Base-by-base conservation (phyloP, 2,329 filamentous ascomycete genomes). In the Scedosporium dehoogii region DNA sequence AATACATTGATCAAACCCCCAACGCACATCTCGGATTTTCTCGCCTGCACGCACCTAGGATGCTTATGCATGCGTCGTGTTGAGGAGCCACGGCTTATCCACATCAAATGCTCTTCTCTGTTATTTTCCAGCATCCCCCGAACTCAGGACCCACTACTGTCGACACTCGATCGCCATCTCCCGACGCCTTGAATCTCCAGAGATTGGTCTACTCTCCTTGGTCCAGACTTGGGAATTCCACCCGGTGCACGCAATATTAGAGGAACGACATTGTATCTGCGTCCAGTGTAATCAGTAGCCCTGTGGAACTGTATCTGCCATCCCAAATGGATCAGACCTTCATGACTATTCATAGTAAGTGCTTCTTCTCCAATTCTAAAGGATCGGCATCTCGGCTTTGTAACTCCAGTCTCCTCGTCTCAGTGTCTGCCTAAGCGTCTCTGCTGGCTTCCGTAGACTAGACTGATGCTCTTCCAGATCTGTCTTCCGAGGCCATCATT, bases 321-420 rank as follows among this genome's bases (percentile, higher is more conserved):
- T 56, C 14, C 7, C 12, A 46, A 9, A 90, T 91, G 89, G 89
- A 92, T 75, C 89, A 89, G 68, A 94, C 91, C 38, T 96, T 96
- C 76, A 94, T 96, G 77, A 92, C 90, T 68, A 94, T 96, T 71
- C 91, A 94, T 72, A 91, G 91, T 90, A 76, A 78, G 86, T 79
- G 51, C 1, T 63, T 65, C 65, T 63, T 58, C 16, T 61, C 65
- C 62, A 53, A 61, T 25, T 62, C 42, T 42, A 59, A 42, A 59
- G 18, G 16, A 21, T 38, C 7, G 29, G 27, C 53, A 18, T 10
- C 18, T 59, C 5, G 27, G 44, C 44, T n/a, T n/a, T 48, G 6
- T 44, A 29, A 48, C 51, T 57, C 53, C 46, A 44, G 46, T 38
- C 33, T 38, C 33, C 33, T 38, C 33, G 33, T 14, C 33, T 6